A percentile compares a stretch with the other conserved stretches of the same genome.
Evolutionary conservation across 768 basidiomycete species (phyloP).

Genomic region (Cyclocybe cylindracea): DNA sequence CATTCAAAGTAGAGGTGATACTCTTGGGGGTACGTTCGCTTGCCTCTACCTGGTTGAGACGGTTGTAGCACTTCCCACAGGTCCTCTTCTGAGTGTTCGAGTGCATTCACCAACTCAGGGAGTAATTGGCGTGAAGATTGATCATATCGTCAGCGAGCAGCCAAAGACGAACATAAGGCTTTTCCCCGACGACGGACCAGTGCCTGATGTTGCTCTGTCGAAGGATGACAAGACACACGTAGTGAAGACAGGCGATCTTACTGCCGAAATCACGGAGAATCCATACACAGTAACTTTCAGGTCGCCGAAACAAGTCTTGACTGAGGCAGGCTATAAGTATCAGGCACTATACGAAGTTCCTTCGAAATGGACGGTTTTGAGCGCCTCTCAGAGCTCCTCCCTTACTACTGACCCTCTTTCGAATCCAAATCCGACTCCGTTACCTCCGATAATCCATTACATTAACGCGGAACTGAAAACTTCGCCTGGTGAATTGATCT

Average conservation of each 20-base stretch:
- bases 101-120: slow-evolving; percentile 58
- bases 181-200: slow-evolving; percentile 59
- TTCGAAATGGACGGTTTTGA: slow-evolving; percentile 49
- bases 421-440: slow-evolving; percentile 48
- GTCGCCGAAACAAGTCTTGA: slow-evolving; percentile 45
- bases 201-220: slow-evolving; percentile 42
- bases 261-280: slow-evolving; percentile 56
- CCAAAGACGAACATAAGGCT: slow-evolving; percentile 52
- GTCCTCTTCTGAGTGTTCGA: slow-evolving; percentile 51
- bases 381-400: slow-evolving; percentile 57
- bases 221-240: slow-evolving; percentile 28
- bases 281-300: slow-evolving; percentile 67
- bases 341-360: slow-evolving; percentile 60
- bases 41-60: background rate
- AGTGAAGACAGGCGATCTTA: slow-evolving; percentile 49
- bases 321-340: slow-evolving; percentile 53
- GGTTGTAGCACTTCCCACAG: slow-evolving; percentile 22
- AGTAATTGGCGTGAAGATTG: slow-evolving; percentile 56
- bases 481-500: slow-evolving; percentile 70
- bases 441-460: slow-evolving; percentile 47
- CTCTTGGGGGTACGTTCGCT: slow-evolving; percentile 47
- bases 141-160: slow-evolving; percentile 48
- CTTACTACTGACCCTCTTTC: slow-evolving; percentile 57
- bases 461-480: slow-evolving; percentile 62
- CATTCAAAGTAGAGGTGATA: slow-evolving; percentile 64